Evolutionary conservation across 2,329 filamentous ascomycete genomes (phyloP), one percentile per base, ranked within the genome.

Genomic region (Diaporthe eres): DNA sequence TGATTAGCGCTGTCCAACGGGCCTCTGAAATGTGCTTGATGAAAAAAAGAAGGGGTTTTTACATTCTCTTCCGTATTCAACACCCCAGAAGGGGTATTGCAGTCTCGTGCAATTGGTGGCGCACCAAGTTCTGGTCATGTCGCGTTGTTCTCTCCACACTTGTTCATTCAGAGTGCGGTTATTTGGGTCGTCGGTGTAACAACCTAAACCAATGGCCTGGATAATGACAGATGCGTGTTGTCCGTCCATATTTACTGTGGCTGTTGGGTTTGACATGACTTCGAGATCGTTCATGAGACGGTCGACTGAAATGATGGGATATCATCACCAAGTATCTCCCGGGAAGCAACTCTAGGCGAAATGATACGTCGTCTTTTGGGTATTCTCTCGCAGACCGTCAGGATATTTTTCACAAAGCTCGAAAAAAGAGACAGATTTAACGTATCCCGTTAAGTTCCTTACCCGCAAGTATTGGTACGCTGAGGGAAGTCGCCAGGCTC

Each of bases 41-140:
- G 3, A 25, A 15, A 22, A 22, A 12, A 17, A 34, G 22, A 55
- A 34, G 17, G n/a, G 6, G 8, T 2, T 34, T 34, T 31, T 39
- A 70, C 65, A 70, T 17, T 42, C 31, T 12, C 4, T 70, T 22
- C 65, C 49, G 34, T 28, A 70, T 22, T 70, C 49, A 12, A 70
- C 12, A 9, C 49, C 65, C 5, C 25, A 70, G 25, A 28, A 31
- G 10, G 31, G 15, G 5, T 28, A 25, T 7, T 42, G 3, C 15
- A 67, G 63, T 9, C 13, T 12, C 25, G 47, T 19, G 8, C 49
- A 70, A 9, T 28, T 70, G 8, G 3, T 55, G 49, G 15, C n/a
- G 34, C 65, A 70, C 47, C 47, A 53, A 4, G 28, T 34, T 22
- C 25, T 2, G 65, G 13, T 70, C 31, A 70, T 28, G 4, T 22